Base-by-base conservation (phyloP, 768 basidiomycete species). In the Heimioporus sp. region DNA sequence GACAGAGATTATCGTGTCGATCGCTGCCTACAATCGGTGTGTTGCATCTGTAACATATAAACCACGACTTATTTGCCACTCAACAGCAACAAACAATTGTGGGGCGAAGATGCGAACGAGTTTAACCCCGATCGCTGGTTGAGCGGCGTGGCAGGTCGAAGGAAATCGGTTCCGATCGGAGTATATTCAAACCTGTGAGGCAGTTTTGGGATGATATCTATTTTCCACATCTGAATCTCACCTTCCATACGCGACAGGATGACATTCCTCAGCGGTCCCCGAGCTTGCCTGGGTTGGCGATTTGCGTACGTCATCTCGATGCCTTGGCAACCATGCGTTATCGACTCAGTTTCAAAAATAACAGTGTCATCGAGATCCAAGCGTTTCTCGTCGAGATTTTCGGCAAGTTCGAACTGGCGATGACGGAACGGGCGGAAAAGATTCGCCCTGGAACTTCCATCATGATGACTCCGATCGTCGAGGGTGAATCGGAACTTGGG, bases 351-450 rank as follows among this genome's bases (percentile, higher is more conserved):
- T 15, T n/a, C n/a, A n/a, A n/a, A n/a, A n/a, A 19, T 17, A 42
- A 44, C 56, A 73, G 70, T 3, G 55, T 82, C 0, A 61, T 75
- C 37, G 82, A 86, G 60, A 60, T 83, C 16, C 84, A 85, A 54
- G 72, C 76, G 0, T 82, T 86, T 65, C 59, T 85, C n/a, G 73
- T 79, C 19, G 81, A 82, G 59, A 68, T 81, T 19, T 49, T 84
- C 37, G 65, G 73, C 31, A 72, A 78, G 54, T 82, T 85, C 57
- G 77, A 83, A 56, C 79, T 84, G 54, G 53, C 59, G 42, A 57
- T 63, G 49, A 70, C 69, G 16, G 64, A 69, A 11, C 62, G 61
- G 19, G 48, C 60, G 15, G 58, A 63, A 41, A 60, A 49, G 24
- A 49, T 76, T 41, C 60, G 70, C 19, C n/a, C n/a, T n/a, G 66